These are phyloP conservation scores for Mucor plumbeus DNA, from an alignment of 371 early-diverging fungal species.

Conservation along the genomic window DNA sequence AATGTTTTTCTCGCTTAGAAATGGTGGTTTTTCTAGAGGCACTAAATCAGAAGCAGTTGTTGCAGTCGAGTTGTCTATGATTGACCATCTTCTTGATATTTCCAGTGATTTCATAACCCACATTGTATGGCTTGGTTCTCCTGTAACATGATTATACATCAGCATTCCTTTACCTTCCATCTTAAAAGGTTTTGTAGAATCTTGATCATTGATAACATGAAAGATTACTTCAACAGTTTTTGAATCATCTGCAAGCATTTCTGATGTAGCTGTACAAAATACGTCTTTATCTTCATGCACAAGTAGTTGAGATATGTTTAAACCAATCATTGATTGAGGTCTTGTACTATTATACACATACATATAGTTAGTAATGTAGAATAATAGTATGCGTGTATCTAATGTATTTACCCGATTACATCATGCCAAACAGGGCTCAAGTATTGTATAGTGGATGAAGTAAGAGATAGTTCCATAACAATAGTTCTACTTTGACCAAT, in stretches of 20 bases:
- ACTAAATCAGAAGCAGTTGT: neutral
- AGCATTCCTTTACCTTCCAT: conserved; percentile 94
- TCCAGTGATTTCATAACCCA: conserved; percentile 79
- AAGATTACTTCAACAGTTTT: conserved; percentile 81
- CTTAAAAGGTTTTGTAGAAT: conserved; percentile 56
- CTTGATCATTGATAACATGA: conserved; percentile 46
- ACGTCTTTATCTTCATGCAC: conserved; percentile 59
- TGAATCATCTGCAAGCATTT: conserved; percentile 71
- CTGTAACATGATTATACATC: conserved; percentile 75
- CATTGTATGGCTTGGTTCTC: conserved; percentile 78
- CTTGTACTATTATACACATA: conserved; percentile 36
- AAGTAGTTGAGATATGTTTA: conserved; percentile 53
- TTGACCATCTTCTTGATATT: conserved; percentile 19
- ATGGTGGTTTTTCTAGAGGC: neutral
- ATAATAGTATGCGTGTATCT: neutral
- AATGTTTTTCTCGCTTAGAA: neutral
- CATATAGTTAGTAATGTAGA: neutral
- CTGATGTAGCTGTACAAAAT: conserved; percentile 71
- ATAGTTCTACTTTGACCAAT: conserved; percentile 64
- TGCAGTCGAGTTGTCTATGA: neutral
- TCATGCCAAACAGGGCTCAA: conserved; percentile 68
- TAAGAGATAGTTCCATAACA: conserved; percentile 67
- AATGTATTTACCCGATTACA: conserved; percentile 56
- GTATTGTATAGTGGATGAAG: conserved; percentile 52
- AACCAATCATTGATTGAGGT: conserved; percentile 54